phyloP scores from a whole-genome alignment of 768 basidiomycete genomes.

The Crassisporium funariophilum region DNA sequence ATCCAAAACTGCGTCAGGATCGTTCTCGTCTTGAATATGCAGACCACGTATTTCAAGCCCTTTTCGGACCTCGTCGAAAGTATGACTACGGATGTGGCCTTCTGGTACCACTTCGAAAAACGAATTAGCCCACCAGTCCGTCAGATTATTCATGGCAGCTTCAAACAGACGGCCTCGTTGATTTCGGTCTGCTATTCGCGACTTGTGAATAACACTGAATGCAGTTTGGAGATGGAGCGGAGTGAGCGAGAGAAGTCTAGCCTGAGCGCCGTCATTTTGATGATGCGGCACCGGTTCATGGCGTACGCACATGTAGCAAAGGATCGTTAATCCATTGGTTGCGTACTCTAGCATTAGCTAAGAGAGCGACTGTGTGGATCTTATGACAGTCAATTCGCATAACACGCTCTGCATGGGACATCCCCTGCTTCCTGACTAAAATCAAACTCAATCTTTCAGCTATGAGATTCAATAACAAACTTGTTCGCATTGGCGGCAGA shows the following conservation, averaged over 20 bases:
- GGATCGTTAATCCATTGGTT: slow-evolving; percentile 86
- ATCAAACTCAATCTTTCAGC: slow-evolving; percentile 16
- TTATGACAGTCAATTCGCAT: slow-evolving; percentile 84
- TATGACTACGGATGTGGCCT: slow-evolving; percentile 73
- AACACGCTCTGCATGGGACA: slow-evolving; percentile 68
- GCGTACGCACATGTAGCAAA: slow-evolving; percentile 67
- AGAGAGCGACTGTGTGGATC: slow-evolving; percentile 81
- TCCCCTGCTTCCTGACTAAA: slow-evolving; percentile 45
- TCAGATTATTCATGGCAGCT: slow-evolving; percentile 69
- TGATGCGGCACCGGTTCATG: neutral
- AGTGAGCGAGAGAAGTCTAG: slow-evolving; percentile 83
- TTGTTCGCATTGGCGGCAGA: slow-evolving; percentile 35
- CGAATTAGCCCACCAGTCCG: slow-evolving; percentile 79
- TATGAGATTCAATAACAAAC: slow-evolving; percentile 38
- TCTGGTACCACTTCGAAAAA: slow-evolving; percentile 67
- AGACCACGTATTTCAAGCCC: slow-evolving; percentile 37
- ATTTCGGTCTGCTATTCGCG: slow-evolving; percentile 75
- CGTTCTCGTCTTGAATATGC: slow-evolving; percentile 26
- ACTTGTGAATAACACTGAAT: slow-evolving; percentile 81
- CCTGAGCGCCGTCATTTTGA: slow-evolving; percentile 47
- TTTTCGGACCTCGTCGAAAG: slow-evolving; percentile 73
- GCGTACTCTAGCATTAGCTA: slow-evolving; percentile 71
- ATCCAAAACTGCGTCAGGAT: slow-evolving; percentile 33
- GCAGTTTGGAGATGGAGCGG: slow-evolving; percentile 80
- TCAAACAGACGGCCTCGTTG: slow-evolving; percentile 90